Evolutionary conservation across 345 rosid genomes (phyloP).

Genomic region (Geranium brycei): DNA sequence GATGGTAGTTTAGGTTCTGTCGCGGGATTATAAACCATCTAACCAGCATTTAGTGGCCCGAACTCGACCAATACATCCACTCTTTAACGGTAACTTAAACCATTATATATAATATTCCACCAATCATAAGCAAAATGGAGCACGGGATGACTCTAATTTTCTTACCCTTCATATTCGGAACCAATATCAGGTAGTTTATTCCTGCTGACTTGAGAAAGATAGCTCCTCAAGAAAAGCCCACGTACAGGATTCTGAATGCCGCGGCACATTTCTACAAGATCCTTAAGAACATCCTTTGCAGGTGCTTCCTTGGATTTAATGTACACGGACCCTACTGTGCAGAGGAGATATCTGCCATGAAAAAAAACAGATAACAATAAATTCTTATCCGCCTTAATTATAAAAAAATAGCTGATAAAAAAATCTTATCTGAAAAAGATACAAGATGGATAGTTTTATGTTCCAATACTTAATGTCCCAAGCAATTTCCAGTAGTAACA

Average conservation of each 20-base stretch:
- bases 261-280: slow-evolving; percentile 99
- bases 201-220: slow-evolving; percentile 90
- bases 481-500: not conserved
- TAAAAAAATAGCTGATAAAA: no score
- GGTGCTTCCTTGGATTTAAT: slow-evolving; percentile 98
- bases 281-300: slow-evolving; percentile 91
- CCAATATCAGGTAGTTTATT: slow-evolving; percentile 93
- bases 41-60: not conserved
- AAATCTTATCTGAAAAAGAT: not conserved
- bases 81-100: no score
- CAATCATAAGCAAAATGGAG: not conserved
- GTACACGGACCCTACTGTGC: slow-evolving; percentile 95
- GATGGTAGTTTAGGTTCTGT: not conserved
- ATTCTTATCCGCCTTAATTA: no score
- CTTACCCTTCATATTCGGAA: slow-evolving; percentile 97
- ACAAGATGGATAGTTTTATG: not conserved
- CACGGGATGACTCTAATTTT: slow-evolving; percentile 4
- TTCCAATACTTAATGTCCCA: not conserved
- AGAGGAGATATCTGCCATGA: slow-evolving; percentile 67
- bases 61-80: not conserved
- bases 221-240: slow-evolving; percentile 95
- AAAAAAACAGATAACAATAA: not conserved
- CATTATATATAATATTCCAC: not conserved
- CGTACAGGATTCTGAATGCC: slow-evolving; percentile 98
- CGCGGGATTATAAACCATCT: not conserved